phyloP scores from a whole-genome alignment of 1,284 basidiomycete genomes.

The Xerocomus alliaceus region DNA sequence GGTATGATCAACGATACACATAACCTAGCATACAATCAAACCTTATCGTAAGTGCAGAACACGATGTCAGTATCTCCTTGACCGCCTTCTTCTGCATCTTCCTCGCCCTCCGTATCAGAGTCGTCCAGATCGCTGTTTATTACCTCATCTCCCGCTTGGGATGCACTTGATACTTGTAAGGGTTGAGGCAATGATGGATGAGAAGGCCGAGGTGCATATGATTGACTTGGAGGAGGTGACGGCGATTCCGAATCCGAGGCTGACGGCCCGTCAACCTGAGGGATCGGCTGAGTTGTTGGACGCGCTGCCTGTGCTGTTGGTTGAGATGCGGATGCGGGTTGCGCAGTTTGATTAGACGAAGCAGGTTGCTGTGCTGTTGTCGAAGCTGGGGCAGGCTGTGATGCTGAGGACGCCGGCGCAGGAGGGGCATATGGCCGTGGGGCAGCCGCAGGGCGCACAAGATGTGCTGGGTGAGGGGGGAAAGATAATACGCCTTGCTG shows the following conservation, averaged over 20 bases:
- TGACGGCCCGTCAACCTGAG: constrained; percentile 68
- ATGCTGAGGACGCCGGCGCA: background rate
- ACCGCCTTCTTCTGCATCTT: constrained; percentile 75
- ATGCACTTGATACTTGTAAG: constrained; percentile 42
- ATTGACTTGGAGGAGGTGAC: constrained; percentile 61
- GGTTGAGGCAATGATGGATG: constrained; percentile 67
- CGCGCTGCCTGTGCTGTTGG: constrained; percentile 23
- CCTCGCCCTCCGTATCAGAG: constrained; percentile 82
- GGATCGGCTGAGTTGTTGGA: constrained; percentile 54
- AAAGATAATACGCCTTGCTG: constrained; percentile 63
- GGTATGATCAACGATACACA: constrained; percentile 1
- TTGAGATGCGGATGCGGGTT: constrained; percentile 15
- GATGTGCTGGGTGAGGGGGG: constrained; percentile 54
- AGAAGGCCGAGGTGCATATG: constrained; percentile 66
- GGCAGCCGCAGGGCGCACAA: constrained; percentile 43
- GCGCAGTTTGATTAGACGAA: constrained; percentile 19
- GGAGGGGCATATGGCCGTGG: constrained; percentile 38
- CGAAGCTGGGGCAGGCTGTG: constrained; percentile 26
- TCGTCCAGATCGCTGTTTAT: constrained; percentile 98
- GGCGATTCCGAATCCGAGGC: constrained; percentile 66
- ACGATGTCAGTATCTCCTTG: constrained; percentile 88
- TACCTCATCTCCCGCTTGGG: constrained; percentile 70
- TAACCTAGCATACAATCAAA: constrained; percentile 41
- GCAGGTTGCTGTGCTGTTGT: constrained; percentile 21
- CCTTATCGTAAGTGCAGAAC: constrained; percentile 99